phyloP scores from a whole-genome alignment of 202 grass and related monocot species.

The Dendrocalamus latiflorus region DNA sequence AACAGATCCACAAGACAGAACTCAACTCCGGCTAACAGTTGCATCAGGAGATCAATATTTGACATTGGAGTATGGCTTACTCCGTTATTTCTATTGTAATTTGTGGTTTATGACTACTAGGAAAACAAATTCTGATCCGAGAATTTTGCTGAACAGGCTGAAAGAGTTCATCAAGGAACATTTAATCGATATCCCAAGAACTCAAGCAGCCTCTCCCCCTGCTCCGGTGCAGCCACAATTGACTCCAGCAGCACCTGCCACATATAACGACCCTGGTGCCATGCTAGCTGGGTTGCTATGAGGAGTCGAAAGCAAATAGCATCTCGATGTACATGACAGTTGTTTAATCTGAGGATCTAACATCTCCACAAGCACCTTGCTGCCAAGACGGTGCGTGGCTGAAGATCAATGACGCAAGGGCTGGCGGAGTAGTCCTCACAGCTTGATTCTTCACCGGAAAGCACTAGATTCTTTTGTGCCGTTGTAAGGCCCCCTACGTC shows the following conservation, averaged over 20 bases:
- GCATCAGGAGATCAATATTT: slow-evolving; percentile 87
- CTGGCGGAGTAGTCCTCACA: slow-evolving; percentile 36
- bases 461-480: slow-evolving; percentile 41
- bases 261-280: slow-evolving; percentile 82
- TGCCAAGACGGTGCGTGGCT: slow-evolving; percentile 11
- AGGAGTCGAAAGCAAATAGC: slow-evolving; percentile 12
- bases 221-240: slow-evolving; percentile 50
- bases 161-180: slow-evolving; percentile 97
- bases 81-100: neutral
- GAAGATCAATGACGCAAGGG: slow-evolving; percentile 28
- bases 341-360: slow-evolving; percentile 40
- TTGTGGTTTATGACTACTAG: neutral
- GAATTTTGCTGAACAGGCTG: slow-evolving; percentile 50
- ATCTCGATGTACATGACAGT: slow-evolving; percentile 31
- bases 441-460: slow-evolving; percentile 14
- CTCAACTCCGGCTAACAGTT: slow-evolving; percentile 85
- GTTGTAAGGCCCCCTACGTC: slow-evolving; percentile 1
- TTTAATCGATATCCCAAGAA: slow-evolving; percentile 62
- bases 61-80: slow-evolving; percentile 75
- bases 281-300: slow-evolving; percentile 90
- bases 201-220: slow-evolving; percentile 14
- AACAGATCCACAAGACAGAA: slow-evolving; percentile 96
- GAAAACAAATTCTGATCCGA: neutral
- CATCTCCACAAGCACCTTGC: slow-evolving; percentile 32
- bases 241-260: slow-evolving; percentile 38